These are phyloP conservation scores for Ustilago shanxiensis DNA, from an alignment of 1,284 basidiomycete species.

Conservation along the genomic window DNA sequence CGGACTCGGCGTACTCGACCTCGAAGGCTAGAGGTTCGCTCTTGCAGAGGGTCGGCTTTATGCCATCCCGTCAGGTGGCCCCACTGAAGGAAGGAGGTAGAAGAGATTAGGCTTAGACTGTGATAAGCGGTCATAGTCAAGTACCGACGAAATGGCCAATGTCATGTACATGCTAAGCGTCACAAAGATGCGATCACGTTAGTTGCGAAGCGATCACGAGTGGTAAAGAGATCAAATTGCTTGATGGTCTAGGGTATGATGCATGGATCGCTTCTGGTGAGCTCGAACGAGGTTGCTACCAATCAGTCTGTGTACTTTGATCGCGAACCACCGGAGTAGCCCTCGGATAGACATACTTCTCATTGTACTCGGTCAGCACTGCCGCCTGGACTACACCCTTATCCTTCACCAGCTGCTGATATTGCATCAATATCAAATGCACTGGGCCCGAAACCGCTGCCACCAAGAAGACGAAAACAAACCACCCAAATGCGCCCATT, in stretches of 20 bases:
- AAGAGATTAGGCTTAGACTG: neutral
- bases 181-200: too few relatives aligned
- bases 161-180: too few relatives aligned
- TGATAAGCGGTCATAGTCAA: neutral
- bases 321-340: constrained; percentile 55
- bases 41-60: constrained; percentile 35
- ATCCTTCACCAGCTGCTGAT: constrained; percentile 55
- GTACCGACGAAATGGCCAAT: neutral
- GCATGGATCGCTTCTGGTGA: neutral
- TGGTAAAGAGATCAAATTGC: too few relatives aligned
- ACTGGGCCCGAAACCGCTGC: constrained; percentile 35
- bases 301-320: constrained; percentile 48
- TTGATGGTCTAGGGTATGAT: too few relatives aligned
- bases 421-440: constrained; percentile 42
- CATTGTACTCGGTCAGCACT: constrained; percentile 58
- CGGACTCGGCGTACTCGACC: neutral
- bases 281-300: neutral
- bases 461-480: constrained; percentile 36
- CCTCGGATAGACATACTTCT: constrained; percentile 57
- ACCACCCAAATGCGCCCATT: constrained; percentile 28
- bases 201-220: too few relatives aligned
- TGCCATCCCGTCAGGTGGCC: neutral
- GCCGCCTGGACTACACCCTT: constrained; percentile 50
- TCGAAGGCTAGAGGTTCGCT: constrained; percentile 20
- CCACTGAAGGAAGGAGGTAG: neutral